Evolutionary conservation across 2,329 filamentous ascomycete species (phyloP).

Genomic region (Neurospora sp.): DNA sequence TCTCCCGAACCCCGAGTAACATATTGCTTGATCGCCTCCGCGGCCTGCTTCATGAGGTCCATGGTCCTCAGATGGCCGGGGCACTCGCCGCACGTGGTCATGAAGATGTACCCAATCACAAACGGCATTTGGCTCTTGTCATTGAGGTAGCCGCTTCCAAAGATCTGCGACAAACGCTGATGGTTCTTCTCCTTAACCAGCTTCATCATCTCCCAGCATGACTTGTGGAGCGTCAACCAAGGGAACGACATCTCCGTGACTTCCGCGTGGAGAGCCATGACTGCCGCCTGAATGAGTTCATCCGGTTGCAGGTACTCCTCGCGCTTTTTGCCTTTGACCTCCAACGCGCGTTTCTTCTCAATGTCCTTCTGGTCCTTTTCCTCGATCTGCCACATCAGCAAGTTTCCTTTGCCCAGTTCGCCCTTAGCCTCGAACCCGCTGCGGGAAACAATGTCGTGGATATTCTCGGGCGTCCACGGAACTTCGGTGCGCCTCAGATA

Average conservation of each 20-base stretch:
- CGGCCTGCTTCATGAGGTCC: not conserved
- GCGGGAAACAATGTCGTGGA: conserved; percentile 26
- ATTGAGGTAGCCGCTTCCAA: conserved; percentile 26
- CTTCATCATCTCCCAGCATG: conserved; percentile 30
- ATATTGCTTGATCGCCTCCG: not conserved
- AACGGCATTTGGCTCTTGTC: conserved; percentile 30
- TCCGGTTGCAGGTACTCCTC: conserved; percentile 11
- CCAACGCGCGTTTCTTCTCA: conserved; percentile 6
- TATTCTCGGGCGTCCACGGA: conserved; percentile 24
- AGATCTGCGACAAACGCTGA: conserved; percentile 23
- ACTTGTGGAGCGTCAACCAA: conserved; percentile 30
- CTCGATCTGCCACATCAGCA: conserved; percentile 10
- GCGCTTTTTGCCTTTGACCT: conserved; percentile 9
- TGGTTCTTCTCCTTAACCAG: conserved; percentile 23
- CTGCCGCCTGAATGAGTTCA: conserved; percentile 24
- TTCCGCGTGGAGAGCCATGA: conserved; percentile 27
- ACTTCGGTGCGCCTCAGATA: conserved; percentile 17
- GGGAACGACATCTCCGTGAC: conserved; percentile 28
- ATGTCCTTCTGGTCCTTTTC: conserved; percentile 1
- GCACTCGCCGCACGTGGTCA: conserved; percentile 15
- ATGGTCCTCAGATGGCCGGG: not conserved
- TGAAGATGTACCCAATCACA: conserved; percentile 31
- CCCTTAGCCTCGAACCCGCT: conserved; percentile 18
- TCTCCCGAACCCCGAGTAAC: not conserved
- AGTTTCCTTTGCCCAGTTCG: conserved; percentile 10